These are phyloP conservation scores for Centella asiatica DNA, from an alignment of 129 eudicot species.

Conservation along the genomic window DNA sequence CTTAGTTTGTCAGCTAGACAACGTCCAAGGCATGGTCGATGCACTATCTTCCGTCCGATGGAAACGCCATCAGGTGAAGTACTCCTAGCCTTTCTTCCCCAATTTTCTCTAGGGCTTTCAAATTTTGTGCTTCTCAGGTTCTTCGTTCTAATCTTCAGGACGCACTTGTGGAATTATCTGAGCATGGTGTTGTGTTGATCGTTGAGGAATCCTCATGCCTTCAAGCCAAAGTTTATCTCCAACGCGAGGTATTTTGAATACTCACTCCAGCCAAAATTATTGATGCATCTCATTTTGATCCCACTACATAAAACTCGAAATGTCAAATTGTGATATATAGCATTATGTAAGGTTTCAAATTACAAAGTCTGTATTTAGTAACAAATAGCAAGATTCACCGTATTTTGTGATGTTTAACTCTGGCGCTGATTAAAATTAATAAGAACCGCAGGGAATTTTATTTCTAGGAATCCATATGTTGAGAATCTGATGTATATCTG, in stretches of 20 bases:
- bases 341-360: too few species aligned
- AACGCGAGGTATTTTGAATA: slow-evolving; percentile 54
- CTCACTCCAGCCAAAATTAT: neutral
- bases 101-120: slow-evolving; percentile 15
- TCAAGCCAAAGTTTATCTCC: slow-evolving; percentile 95
- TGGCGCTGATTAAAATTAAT: too few species aligned
- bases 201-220: slow-evolving; percentile 90
- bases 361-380: too few species aligned
- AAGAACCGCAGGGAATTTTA: too few species aligned
- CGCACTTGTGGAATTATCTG: slow-evolving; percentile 77
- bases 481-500: neutral
- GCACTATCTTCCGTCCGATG: slow-evolving; percentile 91
- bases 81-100: too few species aligned
- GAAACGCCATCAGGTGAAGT: slow-evolving; percentile 80
- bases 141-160: slow-evolving; percentile 30
- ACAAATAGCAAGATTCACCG: too few species aligned
- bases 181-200: slow-evolving; percentile 84
- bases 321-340: too few species aligned
- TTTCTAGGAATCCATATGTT: too few species aligned
- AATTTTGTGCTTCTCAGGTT: neutral
- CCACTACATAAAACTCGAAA: too few species aligned
- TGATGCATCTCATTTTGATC: neutral
- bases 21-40: slow-evolving; percentile 93
- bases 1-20: slow-evolving; percentile 69
- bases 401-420: too few species aligned